Evolutionary conservation across 352 stramenopile species (phyloP).

Genomic region (Phytophthora meadii): DNA sequence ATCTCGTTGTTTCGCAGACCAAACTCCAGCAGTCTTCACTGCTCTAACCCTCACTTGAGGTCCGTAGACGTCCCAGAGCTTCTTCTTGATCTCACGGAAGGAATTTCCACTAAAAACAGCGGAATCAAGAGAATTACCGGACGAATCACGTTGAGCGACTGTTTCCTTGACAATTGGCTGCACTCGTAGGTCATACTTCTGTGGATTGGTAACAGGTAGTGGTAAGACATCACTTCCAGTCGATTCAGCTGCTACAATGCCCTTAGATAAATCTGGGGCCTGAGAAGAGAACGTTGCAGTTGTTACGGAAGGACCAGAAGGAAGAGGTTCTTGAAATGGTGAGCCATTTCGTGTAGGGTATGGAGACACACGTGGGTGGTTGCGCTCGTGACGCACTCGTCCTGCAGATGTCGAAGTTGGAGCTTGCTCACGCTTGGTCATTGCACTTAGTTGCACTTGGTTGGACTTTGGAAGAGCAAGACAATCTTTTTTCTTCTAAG

Average conservation of each 20-base stretch:
- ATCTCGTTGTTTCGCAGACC: not conserved
- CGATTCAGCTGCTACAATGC: not conserved
- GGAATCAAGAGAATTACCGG: not conserved
- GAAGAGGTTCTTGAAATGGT: not conserved
- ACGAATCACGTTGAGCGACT: not conserved
- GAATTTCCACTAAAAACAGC: not conserved
- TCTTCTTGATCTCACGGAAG: not conserved
- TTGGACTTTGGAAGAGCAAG: not conserved
- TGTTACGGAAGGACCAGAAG: not conserved
- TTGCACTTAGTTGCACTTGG: not conserved
- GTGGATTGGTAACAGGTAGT: not conserved
- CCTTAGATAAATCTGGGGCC: not conserved
- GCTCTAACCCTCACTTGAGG: not conserved
- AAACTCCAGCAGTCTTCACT: not conserved
- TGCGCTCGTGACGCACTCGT: not conserved
- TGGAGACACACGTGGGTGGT: not conserved
- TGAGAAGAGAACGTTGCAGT: not conserved
- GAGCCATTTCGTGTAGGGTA: not conserved
- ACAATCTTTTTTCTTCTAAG: not conserved
- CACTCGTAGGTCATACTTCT: not conserved
- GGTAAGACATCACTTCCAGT: not conserved
- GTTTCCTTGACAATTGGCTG: constrained; percentile 1
- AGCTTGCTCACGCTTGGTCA: not conserved
- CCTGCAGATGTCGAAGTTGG: not conserved
- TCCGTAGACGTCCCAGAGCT: not conserved